Evolutionary conservation across 108 stramenopile species (phyloP), one percentile per base, ranked within the genome.

Genomic region (Cyclotella distinguenda): DNA sequence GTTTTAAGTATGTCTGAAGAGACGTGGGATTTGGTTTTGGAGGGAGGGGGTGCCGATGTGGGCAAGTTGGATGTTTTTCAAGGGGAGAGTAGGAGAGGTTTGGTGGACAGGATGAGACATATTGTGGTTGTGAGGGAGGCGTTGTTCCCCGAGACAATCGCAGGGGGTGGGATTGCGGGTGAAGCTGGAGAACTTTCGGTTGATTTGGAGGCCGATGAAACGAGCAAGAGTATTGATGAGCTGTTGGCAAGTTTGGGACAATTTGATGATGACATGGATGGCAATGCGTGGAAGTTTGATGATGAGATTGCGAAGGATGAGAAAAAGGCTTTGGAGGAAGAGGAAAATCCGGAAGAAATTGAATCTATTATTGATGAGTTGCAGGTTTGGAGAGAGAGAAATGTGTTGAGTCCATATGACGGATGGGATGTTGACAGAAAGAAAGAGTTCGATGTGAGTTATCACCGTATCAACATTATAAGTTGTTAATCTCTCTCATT

Each of bases 141-240:
- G 19, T 75, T 93, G 54, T 93, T 93, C 67, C 91, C 91, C 7
- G 91, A 93, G 71, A 93, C 91, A 0, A 48, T 72, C 35, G 55
- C 27, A 1, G 56, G 61, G 43, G 64, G 47, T 39, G 34, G 15
- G 21, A 13, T 25, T 47, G 57, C n/a, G 21, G 70, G 50, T 9
- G 52, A 2, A 30, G 71, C 44, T 23, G 59, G 40, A 22, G 53
- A 46, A 15, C 19, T 68, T 11, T 33, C 21, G 32, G 60, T 42
- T 12, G 77, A 65, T 25, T 60, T 72, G 74, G 76, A 72, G 10
- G 12, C 26, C 35, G 60, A 61, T 60, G 77, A 60, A 21, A 68
- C 75, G 4, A 79, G 70, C 12, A 63, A 68, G 51, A 77, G 74
- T 34, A 82, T 82, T 19, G 74, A 82, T 49, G 82, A 70, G n/a